phyloP scores from a whole-genome alignment of 345 rosid genomes.

The Dovyalis caffra region DNA sequence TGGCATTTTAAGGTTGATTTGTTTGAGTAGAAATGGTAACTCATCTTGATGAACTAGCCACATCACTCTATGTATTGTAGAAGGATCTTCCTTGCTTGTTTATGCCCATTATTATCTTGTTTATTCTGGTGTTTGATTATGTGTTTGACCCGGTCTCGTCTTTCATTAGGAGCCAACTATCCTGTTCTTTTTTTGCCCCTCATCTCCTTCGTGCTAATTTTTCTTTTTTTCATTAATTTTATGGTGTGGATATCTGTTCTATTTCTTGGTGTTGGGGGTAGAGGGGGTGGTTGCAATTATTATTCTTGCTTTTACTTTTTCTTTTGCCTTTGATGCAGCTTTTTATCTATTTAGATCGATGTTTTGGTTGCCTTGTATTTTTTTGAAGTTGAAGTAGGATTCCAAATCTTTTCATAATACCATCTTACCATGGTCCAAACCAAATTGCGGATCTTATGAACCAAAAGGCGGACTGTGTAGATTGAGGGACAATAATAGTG shows the following conservation, averaged over 20 bases:
- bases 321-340: conserved; percentile 46
- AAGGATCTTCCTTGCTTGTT: conserved; percentile 21
- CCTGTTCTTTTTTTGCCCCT: background rate
- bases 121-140: conserved; percentile 13
- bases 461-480: too few species aligned
- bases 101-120: conserved; percentile 20
- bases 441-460: background rate
- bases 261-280: conserved; percentile 44
- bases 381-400: too few species aligned
- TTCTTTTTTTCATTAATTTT: conserved; percentile 10
- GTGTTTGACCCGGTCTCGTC: conserved; percentile 26
- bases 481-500: too few species aligned
- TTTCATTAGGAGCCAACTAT: conserved; percentile 27
- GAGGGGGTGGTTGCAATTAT: conserved; percentile 57
- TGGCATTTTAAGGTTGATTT: too few species aligned
- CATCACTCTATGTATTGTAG: conserved; percentile 1
- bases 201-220: background rate
- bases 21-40: too few species aligned
- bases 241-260: conserved; percentile 27
- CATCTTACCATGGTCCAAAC: conserved; percentile 4
- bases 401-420: too few species aligned
- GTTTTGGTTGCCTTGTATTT: conserved; percentile 22
- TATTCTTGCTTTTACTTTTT: conserved; percentile 14
- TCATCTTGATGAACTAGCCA: conserved; percentile 33
- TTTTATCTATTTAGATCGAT: conserved; percentile 34